A percentile compares a stretch with the other conserved stretches of the same genome.
phyloP scores from a whole-genome alignment of 2,329 filamentous ascomycete species.

The Cladosporium sp. region DNA sequence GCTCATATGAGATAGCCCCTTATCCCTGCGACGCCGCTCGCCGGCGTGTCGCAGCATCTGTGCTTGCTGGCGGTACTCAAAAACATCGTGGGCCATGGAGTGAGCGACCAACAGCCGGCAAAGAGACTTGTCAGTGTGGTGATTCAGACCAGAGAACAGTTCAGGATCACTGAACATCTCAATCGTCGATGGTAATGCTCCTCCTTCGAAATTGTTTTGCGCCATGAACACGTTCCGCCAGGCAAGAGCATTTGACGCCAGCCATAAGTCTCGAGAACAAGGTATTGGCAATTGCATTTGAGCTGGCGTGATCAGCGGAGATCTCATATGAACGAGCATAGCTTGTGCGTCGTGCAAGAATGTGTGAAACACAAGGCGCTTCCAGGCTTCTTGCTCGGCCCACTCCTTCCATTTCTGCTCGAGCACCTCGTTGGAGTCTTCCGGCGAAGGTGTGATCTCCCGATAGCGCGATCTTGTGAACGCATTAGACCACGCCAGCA shows the following conservation, averaged over 20 bases:
- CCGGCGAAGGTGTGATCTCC: constrained; percentile 47
- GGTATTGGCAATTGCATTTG: constrained; percentile 67
- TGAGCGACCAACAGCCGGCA: constrained; percentile 64
- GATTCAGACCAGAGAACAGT: constrained; percentile 39
- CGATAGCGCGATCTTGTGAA: constrained; percentile 28
- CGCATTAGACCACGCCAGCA: constrained; percentile 39
- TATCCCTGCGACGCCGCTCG: constrained; percentile 25
- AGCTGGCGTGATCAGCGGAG: constrained; percentile 64
- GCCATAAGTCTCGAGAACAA: constrained; percentile 62
- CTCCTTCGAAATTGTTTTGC: constrained; percentile 31
- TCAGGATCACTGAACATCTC: constrained; percentile 40
- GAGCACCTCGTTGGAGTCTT: constrained; percentile 57
- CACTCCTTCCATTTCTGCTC: constrained; percentile 65
- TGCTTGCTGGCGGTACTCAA: constrained; percentile 59
- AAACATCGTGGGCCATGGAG: constrained; percentile 52
- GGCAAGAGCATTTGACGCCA: constrained; percentile 59
- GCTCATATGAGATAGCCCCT: constrained; percentile 29
- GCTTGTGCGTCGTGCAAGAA: constrained; percentile 65
- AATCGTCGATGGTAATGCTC: constrained; percentile 48
- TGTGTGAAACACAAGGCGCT: constrained; percentile 64
- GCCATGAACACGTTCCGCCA: constrained; percentile 62
- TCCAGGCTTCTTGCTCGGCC: constrained; percentile 64
- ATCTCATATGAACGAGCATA: constrained; percentile 64
- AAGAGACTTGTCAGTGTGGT: constrained; percentile 53
- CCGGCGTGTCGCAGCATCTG: constrained; percentile 32